Conservation (phyloP, 2,329 filamentous ascomycete genomes). For the Fusarium redolens region DNA sequence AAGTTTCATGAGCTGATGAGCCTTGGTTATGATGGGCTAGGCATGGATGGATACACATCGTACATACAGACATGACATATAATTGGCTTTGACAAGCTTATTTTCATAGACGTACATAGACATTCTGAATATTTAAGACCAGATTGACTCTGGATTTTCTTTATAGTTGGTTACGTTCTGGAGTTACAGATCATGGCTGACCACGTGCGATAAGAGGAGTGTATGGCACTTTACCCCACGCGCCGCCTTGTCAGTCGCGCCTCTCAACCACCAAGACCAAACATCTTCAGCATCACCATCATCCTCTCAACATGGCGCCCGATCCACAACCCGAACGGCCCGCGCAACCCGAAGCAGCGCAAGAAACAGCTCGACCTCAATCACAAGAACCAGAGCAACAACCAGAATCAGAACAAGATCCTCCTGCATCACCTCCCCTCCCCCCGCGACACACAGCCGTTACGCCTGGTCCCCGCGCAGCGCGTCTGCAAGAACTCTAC, state of each 20-base stretch:
- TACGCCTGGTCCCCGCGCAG: constrained; percentile 67
- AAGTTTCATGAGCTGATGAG: constrained; percentile 18
- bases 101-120: constrained; percentile 34
- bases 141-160: neutral
- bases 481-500: constrained; percentile 66
- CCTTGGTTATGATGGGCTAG: constrained; percentile 5
- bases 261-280: constrained; percentile 20
- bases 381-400: constrained; percentile 19
- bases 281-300: constrained; percentile 6
- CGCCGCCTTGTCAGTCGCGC: constrained; percentile 39
- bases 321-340: constrained; percentile 15
- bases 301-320: constrained; percentile 31
- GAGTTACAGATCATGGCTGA: neutral
- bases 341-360: neutral
- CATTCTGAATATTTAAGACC: constrained; percentile 1
- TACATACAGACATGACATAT: constrained; percentile 19
- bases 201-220: constrained; percentile 34
- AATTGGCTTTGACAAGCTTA: constrained; percentile 22
- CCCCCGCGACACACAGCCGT: constrained; percentile 56
- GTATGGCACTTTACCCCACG: constrained; percentile 28
- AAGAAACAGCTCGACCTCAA: neutral
- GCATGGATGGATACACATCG: constrained; percentile 2
- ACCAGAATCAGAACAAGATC: constrained; percentile 6
- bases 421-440: constrained; percentile 52
- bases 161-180: neutral